phyloP scores from a whole-genome alignment of 2,329 filamentous ascomycete species.

The Alternaria tenuissima region DNA sequence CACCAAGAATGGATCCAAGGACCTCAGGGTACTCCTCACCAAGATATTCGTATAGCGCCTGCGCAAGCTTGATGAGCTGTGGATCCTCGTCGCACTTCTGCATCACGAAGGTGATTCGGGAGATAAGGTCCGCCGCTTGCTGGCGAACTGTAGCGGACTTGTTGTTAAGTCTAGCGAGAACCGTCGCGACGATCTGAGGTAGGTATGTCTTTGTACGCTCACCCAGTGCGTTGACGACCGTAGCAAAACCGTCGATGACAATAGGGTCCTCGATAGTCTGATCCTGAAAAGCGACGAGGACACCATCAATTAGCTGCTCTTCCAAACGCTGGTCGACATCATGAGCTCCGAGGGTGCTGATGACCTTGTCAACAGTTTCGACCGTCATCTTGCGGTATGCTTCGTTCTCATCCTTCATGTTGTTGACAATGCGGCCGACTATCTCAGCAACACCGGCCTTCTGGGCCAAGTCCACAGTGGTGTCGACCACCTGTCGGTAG shows the following conservation, averaged over 20 bases:
- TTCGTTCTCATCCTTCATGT: slow-evolving; percentile 97
- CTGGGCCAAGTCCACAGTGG: slow-evolving; percentile 94
- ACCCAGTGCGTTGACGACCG: slow-evolving; percentile 93
- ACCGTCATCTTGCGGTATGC: slow-evolving; percentile 99
- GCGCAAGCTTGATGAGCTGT: slow-evolving; percentile 91
- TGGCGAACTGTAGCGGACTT: slow-evolving; percentile 96
- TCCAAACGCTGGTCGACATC: slow-evolving; percentile 93
- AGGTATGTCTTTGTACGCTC: slow-evolving; percentile 95
- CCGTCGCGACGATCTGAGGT: slow-evolving; percentile 95
- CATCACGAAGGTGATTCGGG: slow-evolving; percentile 98
- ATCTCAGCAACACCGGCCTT: slow-evolving; percentile 99
- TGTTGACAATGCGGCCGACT: slow-evolving; percentile 88
- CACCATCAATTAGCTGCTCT: slow-evolving; percentile 92
- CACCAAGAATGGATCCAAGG: slow-evolving; percentile 93
- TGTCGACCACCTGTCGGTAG: slow-evolving; percentile 97
- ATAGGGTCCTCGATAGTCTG: slow-evolving; percentile 96
- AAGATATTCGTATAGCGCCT: slow-evolving; percentile 96
- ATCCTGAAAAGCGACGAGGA: slow-evolving; percentile 96
- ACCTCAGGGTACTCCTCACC: slow-evolving; percentile 99
- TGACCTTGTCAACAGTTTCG: slow-evolving; percentile 95
- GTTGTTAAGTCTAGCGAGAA: slow-evolving; percentile 96
- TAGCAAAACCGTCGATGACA: slow-evolving; percentile 97
- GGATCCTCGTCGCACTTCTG: slow-evolving; percentile 97
- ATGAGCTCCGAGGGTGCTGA: slow-evolving; percentile 89
- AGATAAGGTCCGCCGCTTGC: slow-evolving; percentile 95